Percentiles rank a stretch among this genome's conserved stretches.
Evolutionary conservation across 2,329 filamentous ascomycete species (phyloP).

Genomic region (Aspergillus fischeri): DNA sequence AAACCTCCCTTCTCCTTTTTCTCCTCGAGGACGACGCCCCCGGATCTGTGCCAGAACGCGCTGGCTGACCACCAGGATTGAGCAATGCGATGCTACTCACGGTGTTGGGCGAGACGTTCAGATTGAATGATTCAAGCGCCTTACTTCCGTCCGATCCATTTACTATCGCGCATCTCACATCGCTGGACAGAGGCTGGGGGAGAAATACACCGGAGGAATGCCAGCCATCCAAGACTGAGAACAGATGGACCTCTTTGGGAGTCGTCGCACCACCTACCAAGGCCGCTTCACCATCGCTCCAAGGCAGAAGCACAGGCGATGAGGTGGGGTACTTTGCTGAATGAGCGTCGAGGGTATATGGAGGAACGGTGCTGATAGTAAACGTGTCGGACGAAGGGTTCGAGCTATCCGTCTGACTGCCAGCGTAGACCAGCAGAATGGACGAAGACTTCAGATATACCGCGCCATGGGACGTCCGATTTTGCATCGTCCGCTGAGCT

Average conservation of each 20-base stretch:
- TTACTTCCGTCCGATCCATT: constrained; percentile 71
- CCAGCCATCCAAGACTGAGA: constrained; percentile 63
- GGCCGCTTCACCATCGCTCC: constrained; percentile 66
- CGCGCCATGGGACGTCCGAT: constrained; percentile 70
- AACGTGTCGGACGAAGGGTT: constrained; percentile 69
- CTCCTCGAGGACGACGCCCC: constrained; percentile 35
- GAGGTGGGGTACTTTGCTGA: constrained; percentile 56
- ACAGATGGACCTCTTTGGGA: constrained; percentile 69
- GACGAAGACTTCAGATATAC: constrained; percentile 67
- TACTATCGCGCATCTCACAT: constrained; percentile 63
- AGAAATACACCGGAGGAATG: constrained; percentile 62
- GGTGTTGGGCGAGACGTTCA: constrained; percentile 67
- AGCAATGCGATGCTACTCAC: constrained; percentile 68
- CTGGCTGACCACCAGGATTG: constrained; percentile 53
- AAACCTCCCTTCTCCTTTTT: constrained; percentile 50
- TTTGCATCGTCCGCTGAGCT: constrained; percentile 54
- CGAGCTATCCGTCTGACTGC: constrained; percentile 58
- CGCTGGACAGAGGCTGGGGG: constrained; percentile 55
- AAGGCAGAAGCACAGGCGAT: constrained; percentile 69
- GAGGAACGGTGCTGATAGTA: constrained; percentile 61
- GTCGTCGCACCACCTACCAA: constrained; percentile 68
- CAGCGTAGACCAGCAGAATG: constrained; percentile 76
- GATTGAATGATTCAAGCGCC: constrained; percentile 73
- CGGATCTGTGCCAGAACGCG: constrained; percentile 48
- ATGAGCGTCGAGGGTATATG: constrained; percentile 60